Conservation (phyloP, 176 grass and related monocot species). For the Pontederia paniculata region DNA sequence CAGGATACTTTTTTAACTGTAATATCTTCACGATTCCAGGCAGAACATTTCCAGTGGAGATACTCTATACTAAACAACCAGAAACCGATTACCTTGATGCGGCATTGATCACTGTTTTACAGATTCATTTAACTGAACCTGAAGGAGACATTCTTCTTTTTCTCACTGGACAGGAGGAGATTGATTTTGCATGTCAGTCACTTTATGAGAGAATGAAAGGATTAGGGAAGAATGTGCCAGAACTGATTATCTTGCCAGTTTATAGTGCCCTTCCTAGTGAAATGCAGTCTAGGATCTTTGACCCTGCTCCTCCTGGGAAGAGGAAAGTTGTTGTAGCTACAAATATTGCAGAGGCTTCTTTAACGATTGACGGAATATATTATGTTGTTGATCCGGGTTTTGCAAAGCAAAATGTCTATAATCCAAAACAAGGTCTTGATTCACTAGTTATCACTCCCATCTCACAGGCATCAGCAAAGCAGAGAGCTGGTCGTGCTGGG, state of each 20-base stretch:
- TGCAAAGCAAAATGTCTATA: constrained; percentile 88
- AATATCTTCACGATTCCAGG: constrained; percentile 98
- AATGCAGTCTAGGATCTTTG: constrained; percentile 95
- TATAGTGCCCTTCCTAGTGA: constrained; percentile 97
- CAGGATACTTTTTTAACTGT: constrained; percentile 92
- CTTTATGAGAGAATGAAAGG: constrained; percentile 94
- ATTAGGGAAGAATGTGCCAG: constrained; percentile 75
- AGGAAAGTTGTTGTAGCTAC: constrained; percentile 95
- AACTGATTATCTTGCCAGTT: constrained; percentile 87
- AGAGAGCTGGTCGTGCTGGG: constrained; percentile 90
- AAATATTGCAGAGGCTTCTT: constrained; percentile 95
- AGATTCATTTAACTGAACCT: constrained; percentile 90
- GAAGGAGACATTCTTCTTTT: constrained; percentile 89
- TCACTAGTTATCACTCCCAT: constrained; percentile 89
- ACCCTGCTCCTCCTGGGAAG: constrained; percentile 82
- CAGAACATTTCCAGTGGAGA: constrained; percentile 90
- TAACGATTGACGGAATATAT: constrained; percentile 89
- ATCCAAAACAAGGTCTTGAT: constrained; percentile 87
- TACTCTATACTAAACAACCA: constrained; percentile 85
- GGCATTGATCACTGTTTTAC: constrained; percentile 75
- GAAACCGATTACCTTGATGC: constrained; percentile 92
- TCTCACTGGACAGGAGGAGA: constrained; percentile 90
- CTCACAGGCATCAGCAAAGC: constrained; percentile 91
- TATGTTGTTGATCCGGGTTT: constrained; percentile 97
- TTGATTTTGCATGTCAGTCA: constrained; percentile 86